Percentiles rank a stretch among this genome's conserved stretches.
Conservation (phyloP, 176 grass and related monocot genomes). For the Eremochloa ophiuroides region DNA sequence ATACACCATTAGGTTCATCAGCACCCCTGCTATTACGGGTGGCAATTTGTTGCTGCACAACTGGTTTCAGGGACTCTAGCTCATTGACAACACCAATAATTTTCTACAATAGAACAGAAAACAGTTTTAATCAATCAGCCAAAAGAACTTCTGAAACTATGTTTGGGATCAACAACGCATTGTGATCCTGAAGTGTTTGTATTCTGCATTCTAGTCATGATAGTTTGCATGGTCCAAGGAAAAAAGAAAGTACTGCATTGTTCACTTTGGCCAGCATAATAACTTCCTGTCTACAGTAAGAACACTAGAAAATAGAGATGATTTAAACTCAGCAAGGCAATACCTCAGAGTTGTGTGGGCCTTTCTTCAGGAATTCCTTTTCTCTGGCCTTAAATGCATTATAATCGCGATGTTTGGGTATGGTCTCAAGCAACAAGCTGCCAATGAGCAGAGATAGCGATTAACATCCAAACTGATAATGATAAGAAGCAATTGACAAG, state of each 20-base stretch:
- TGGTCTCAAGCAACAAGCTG: slow-evolving; percentile 89
- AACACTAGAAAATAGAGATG: slow-evolving; percentile 10
- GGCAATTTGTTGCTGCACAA: slow-evolving; percentile 58
- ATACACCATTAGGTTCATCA: slow-evolving; percentile 31
- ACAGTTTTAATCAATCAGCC: neutral
- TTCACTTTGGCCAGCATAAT: neutral
- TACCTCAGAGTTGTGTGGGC: slow-evolving; percentile 37
- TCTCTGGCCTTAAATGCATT: slow-evolving; percentile 58
- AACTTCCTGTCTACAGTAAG: neutral
- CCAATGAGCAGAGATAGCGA: slow-evolving; percentile 14
- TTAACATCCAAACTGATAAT: slow-evolving; percentile 6
- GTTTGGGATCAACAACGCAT: neutral
- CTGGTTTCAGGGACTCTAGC: slow-evolving; percentile 84
- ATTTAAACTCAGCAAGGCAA: slow-evolving; percentile 2
- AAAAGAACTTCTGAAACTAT: neutral
- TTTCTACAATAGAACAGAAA: slow-evolving; percentile 58
- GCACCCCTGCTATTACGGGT: slow-evolving; percentile 34
- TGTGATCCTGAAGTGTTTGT: neutral
- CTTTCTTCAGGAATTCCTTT: slow-evolving; percentile 70
- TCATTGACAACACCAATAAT: slow-evolving; percentile 71
- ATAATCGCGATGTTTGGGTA: slow-evolving; percentile 85
- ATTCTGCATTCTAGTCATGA: neutral
- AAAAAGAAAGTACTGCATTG: neutral
- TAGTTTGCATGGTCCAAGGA: neutral
- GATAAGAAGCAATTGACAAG: slow-evolving; percentile 11